Percentiles rank a stretch among this genome's conserved stretches.
These are phyloP conservation scores for Ophiosphaerella narmari DNA, from an alignment of 2,329 filamentous ascomycete species.

Conservation along the genomic window DNA sequence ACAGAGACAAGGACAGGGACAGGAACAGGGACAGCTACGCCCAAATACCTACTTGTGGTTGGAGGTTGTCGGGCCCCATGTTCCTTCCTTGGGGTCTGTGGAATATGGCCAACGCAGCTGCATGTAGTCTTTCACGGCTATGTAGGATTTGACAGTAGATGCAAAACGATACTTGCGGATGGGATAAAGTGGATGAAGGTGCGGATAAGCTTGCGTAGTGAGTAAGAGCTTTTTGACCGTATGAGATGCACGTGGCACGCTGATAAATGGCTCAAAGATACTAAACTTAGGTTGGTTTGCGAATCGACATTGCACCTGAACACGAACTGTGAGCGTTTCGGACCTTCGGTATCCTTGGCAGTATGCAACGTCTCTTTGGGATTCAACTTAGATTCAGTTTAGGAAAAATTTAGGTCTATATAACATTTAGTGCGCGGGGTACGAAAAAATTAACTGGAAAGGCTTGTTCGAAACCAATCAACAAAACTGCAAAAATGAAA, in stretches of 20 bases:
- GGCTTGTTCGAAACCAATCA: background rate
- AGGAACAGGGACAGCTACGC: background rate
- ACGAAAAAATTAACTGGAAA: background rate
- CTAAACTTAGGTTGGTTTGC: too few relatives aligned
- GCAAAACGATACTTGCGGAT: background rate
- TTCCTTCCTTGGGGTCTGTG: conserved; percentile 20
- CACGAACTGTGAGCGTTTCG: too few relatives aligned
- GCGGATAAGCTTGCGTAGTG: background rate
- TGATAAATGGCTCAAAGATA: conserved; percentile 4
- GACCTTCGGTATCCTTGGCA: conserved; percentile 1
- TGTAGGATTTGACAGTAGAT: background rate
- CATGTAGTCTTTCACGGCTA: conserved; percentile 11
- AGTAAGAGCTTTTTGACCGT: conserved; percentile 15
- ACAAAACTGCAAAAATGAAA: conserved; percentile 13
- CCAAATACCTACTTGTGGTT: conserved; percentile 39
- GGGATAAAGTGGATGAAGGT: background rate
- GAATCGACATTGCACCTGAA: too few relatives aligned
- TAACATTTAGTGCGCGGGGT: background rate
- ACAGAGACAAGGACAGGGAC: conserved; percentile 6
- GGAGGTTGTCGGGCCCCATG: conserved; percentile 34
- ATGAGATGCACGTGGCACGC: conserved; percentile 18
- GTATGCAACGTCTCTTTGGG: background rate
- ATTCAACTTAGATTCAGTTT: background rate
- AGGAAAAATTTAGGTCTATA: too few relatives aligned
- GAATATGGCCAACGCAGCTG: conserved; percentile 35